Conservation (phyloP, 306 rosid species). For the Luffa acutangula region DNA sequence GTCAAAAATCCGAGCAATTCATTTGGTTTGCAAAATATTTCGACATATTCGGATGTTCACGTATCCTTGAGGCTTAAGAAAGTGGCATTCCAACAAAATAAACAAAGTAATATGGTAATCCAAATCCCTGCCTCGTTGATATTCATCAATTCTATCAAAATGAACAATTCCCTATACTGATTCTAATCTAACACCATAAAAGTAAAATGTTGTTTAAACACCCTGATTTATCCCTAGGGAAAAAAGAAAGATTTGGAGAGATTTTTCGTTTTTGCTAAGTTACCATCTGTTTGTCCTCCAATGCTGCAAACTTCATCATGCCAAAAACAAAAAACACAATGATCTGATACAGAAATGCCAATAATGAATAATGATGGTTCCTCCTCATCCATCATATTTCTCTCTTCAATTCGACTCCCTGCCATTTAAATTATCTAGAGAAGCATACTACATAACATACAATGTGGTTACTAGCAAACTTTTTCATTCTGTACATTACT, state of each 20-base stretch:
- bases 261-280: not conserved
- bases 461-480: not conserved
- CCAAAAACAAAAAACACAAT: not conserved
- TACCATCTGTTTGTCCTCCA: not conserved
- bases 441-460: not conserved
- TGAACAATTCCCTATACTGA: not conserved
- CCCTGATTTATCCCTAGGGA: not conserved
- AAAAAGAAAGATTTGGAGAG: not conserved
- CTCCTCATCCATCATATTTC: not conserved
- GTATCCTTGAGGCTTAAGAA: not conserved
- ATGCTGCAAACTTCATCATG: not conserved
- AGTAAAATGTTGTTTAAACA: not conserved
- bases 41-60: not conserved
- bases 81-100: not conserved
- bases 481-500: constrained; percentile 10
- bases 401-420: not conserved
- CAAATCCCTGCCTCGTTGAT: not conserved
- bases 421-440: not conserved
- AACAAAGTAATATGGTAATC: not conserved
- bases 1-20: not conserved
- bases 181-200: not conserved
- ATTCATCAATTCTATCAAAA: not conserved
- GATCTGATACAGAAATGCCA: not conserved
- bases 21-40: not conserved
- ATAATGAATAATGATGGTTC: not conserved